phyloP scores from a whole-genome alignment of 2,329 filamentous ascomycete species.

The Rutstroemia sp. region DNA sequence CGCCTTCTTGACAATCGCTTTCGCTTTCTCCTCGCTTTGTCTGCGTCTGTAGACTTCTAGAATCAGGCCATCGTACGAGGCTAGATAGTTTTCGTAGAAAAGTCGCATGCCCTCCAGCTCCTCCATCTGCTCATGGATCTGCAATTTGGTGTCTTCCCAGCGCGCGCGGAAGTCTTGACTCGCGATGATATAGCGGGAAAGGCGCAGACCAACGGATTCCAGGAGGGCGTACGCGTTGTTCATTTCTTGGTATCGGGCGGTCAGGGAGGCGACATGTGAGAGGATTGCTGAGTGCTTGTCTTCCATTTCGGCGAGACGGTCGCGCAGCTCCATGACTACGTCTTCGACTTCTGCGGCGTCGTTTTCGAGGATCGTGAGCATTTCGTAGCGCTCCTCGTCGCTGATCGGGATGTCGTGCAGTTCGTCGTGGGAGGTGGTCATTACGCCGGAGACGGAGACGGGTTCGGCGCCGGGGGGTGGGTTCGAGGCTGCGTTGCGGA shows the following conservation, averaged over 20 bases:
- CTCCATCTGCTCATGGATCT: conserved; percentile 59
- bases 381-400: conserved; percentile 69
- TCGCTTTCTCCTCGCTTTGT: conserved; percentile 65
- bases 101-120: conserved; percentile 70
- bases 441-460: conserved; percentile 60
- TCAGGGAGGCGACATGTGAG: conserved; percentile 52
- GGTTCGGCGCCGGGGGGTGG: conserved; percentile 39
- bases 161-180: conserved; percentile 54
- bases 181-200: conserved; percentile 58
- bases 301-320: conserved; percentile 72
- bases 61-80: conserved; percentile 76
- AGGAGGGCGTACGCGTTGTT: conserved; percentile 58
- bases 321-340: conserved; percentile 63
- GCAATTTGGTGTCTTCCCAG: conserved; percentile 69
- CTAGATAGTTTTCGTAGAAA: conserved; percentile 84
- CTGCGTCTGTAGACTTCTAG: conserved; percentile 75
- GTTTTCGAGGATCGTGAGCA: conserved; percentile 71
- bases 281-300: conserved; percentile 55
- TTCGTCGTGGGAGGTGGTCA: conserved; percentile 43
- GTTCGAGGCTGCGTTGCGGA: conserved; percentile 60
- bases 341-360: conserved; percentile 62
- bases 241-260: conserved; percentile 48
- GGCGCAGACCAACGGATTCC: conserved; percentile 56
- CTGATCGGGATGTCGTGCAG: conserved; percentile 59
- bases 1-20: conserved; percentile 68